Conservation (phyloP, 306 rosid genomes). For the Arachis stenosperma region DNA sequence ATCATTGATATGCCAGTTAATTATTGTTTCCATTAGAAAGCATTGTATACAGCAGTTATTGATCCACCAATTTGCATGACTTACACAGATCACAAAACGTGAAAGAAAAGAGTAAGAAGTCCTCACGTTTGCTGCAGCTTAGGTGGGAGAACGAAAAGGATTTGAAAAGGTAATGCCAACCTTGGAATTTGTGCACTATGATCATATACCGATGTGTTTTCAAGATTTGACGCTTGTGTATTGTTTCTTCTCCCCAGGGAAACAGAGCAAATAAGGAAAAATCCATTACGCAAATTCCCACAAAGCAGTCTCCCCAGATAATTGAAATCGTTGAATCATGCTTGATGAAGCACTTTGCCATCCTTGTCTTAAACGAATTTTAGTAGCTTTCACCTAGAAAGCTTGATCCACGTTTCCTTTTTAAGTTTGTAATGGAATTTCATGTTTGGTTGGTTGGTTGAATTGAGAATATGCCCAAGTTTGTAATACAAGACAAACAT, state of each 20-base stretch:
- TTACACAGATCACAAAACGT: slow-evolving; percentile 40
- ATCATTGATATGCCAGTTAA: not conserved
- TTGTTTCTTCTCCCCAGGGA: slow-evolving; percentile 54
- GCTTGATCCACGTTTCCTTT: slow-evolving; percentile 35
- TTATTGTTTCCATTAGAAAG: not conserved
- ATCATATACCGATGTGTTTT: not conserved
- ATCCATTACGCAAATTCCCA: slow-evolving; percentile 88
- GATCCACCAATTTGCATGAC: slow-evolving; percentile 23
- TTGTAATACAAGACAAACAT: not conserved
- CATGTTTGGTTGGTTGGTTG: slow-evolving; percentile 29
- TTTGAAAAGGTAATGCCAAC: slow-evolving; percentile 59
- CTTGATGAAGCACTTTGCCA: not conserved
- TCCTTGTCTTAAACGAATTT: not conserved
- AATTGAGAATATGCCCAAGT: not conserved
- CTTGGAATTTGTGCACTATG: not conserved
- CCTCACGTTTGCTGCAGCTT: slow-evolving; percentile 54
- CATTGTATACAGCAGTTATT: slow-evolving; percentile 3
- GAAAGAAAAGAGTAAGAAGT: slow-evolving; percentile 44
- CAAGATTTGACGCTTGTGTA: slow-evolving; percentile 1
- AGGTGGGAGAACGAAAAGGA: slow-evolving; percentile 57
- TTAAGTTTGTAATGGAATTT: slow-evolving; percentile 21
- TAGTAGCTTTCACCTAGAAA: slow-evolving; percentile 43
- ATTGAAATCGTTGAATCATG: slow-evolving; percentile 6
- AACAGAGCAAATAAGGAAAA: slow-evolving; percentile 74
- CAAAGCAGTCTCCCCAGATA: slow-evolving; percentile 76